Conservation (phyloP, 768 basidiomycete genomes). For the Pisolithus marmoratus region DNA sequence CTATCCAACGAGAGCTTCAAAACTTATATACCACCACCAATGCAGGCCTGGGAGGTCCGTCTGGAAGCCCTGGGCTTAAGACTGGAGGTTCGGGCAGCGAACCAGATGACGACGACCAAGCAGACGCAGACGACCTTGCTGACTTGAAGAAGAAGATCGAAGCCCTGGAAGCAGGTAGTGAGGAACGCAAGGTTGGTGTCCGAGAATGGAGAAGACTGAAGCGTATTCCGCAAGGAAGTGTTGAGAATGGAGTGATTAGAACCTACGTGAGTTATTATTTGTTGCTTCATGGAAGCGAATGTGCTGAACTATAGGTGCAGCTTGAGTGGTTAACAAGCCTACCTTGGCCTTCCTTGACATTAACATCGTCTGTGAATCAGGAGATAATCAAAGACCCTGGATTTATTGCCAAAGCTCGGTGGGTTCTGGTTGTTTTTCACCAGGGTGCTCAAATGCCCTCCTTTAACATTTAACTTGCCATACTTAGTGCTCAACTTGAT, state of each 20-base stretch:
- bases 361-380: conserved; percentile 17
- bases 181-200: conserved; percentile 77
- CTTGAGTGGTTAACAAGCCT: conserved; percentile 86
- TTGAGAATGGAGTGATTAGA: conserved; percentile 85
- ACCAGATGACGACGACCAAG: conserved; percentile 71
- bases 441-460: background rate
- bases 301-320: conserved; percentile 34
- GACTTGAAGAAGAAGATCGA: conserved; percentile 71
- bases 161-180: conserved; percentile 63
- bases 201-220: conserved; percentile 81
- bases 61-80: conserved; percentile 19
- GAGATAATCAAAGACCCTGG: conserved; percentile 43
- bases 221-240: conserved; percentile 84
- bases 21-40: conserved; percentile 37
- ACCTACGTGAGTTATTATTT: conserved; percentile 56
- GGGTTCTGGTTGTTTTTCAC: background rate
- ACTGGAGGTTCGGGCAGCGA: conserved; percentile 36
- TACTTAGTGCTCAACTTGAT: conserved; percentile 59
- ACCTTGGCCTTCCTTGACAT: conserved; percentile 63
- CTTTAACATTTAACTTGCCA: background rate
- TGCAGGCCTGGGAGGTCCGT: conserved; percentile 14
- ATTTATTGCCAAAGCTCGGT: conserved; percentile 66
- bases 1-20: conserved; percentile 72
- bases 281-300: background rate
- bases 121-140: conserved; percentile 74